Base-by-base conservation (phyloP, 2,329 filamentous ascomycete genomes). In the Mycocentrospora acerina region DNA sequence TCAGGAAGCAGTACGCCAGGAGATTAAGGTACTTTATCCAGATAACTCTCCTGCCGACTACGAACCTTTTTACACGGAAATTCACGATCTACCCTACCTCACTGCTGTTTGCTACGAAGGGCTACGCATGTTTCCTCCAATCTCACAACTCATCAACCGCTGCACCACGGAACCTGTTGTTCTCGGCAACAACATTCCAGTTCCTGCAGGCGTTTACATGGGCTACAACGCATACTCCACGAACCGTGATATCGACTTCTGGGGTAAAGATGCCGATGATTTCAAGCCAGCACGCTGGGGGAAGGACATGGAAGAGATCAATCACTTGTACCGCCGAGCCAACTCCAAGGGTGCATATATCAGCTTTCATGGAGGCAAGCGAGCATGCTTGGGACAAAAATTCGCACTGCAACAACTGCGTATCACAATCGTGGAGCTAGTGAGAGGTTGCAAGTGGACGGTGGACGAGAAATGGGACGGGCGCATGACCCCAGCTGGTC, bases 131-230 rank as follows among this genome's bases (percentile, higher is more conserved):
- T 74, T 71, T 39, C 75, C 75, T 0, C 74, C 75, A 7, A 70
- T 78, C 34, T 69, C 65, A 0, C 73, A 77, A 41, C 61, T 78
- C 28, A 71, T 77, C 46, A 77, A 77, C 37, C 67, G 73, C 5
- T 35, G 53, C 17, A 65, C 66, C 4, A 67, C 66, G 0, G 44
- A 49, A 2, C 51, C 66, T 0, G 57, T 62, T 10, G 43, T 30
- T 1, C 48, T 62, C 3, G 55, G 58, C 27, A 46, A 43, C 22
- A 37, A 44, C 3, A 51, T 61, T 13, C 30, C 44, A 1, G 32
- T 62, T 11, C 53, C 57, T 2, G 43, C 36, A 2, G 55, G 53
- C 15, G 50, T 52, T 3, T 62, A 59, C 25, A 10, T 57, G 11
- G 59, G 59, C 7, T 62, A 60, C 40, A 60, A 61, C 30, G 55